These are phyloP conservation scores for Globisporangium paddicum DNA, from an alignment of 352 stramenopile species.

Conservation along the genomic window DNA sequence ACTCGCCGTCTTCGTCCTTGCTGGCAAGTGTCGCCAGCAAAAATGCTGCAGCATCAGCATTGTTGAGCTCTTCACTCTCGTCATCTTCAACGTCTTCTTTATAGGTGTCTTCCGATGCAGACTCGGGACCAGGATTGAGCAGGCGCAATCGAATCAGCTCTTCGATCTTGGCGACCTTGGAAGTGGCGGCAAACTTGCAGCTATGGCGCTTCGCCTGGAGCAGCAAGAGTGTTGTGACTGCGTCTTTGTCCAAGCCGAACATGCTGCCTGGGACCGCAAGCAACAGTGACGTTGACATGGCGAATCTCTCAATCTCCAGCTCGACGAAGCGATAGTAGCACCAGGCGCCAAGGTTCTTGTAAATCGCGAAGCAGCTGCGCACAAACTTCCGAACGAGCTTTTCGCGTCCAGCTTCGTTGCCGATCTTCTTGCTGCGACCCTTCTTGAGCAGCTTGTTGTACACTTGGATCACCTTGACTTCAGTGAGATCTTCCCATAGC, in stretches of 20 bases:
- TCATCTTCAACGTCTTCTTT: constrained; percentile 24
- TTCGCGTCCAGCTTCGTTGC: constrained; percentile 30
- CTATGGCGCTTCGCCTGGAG: constrained; percentile 28
- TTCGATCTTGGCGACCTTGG: constrained; percentile 54
- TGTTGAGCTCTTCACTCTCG: constrained; percentile 1
- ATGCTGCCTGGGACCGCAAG: constrained; percentile 48
- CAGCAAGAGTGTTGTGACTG: constrained; percentile 44
- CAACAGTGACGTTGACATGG: constrained; percentile 45
- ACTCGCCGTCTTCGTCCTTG: not conserved
- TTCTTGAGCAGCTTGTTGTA: constrained; percentile 50
- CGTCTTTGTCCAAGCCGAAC: constrained; percentile 51
- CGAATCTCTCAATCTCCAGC: constrained; percentile 63
- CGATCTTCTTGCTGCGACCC: constrained; percentile 33
- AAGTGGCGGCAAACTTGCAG: constrained; percentile 47
- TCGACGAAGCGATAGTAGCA: constrained; percentile 73
- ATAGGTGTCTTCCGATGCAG: constrained; percentile 13
- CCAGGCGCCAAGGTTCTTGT: constrained; percentile 63
- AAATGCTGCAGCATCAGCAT: not conserved
- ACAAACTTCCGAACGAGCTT: constrained; percentile 56
- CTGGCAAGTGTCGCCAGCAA: constrained; percentile 1
- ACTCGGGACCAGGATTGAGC: constrained; percentile 19
- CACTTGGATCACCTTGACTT: constrained; percentile 44
- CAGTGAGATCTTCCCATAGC: constrained; percentile 38
- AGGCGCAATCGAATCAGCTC: constrained; percentile 40
- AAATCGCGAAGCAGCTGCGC: constrained; percentile 46